Evolutionary conservation across 148 eudicot species (phyloP).

Genomic region (Hydrangea macrophylla): DNA sequence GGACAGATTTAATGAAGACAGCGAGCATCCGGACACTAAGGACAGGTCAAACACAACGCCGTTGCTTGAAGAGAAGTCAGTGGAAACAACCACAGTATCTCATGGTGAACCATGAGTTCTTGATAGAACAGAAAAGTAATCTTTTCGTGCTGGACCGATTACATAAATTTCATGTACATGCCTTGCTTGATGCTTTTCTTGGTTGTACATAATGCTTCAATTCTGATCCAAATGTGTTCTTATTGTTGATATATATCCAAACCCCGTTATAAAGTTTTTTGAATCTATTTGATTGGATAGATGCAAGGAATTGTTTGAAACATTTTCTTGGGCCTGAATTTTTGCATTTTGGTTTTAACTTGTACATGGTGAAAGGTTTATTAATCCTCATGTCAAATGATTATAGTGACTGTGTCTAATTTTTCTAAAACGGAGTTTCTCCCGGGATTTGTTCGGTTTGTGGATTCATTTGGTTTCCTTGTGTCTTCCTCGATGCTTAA

Average conservation of each 20-base stretch:
- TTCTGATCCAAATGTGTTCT: not conserved
- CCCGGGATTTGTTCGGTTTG: no score
- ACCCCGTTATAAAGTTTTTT: not conserved
- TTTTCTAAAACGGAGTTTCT: no score
- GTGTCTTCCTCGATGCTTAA: no score
- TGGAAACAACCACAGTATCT: slow-evolving; percentile 19
- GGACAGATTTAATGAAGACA: slow-evolving; percentile 53
- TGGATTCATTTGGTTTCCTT: no score
- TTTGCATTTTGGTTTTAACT: no score
- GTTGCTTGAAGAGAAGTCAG: slow-evolving; percentile 37
- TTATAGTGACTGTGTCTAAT: no score
- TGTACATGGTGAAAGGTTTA: no score
- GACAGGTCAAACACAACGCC: slow-evolving; percentile 38
- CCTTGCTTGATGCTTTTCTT: slow-evolving; percentile 3
- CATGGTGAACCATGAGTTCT: slow-evolving; percentile 8
- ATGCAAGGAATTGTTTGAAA: not conserved
- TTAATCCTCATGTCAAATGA: no score
- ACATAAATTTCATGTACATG: not conserved
- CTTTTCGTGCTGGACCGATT: not conserved
- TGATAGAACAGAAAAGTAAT: not conserved
- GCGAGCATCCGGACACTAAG: slow-evolving; percentile 16
- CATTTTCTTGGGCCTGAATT: not conserved
- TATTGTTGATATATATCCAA: not conserved
- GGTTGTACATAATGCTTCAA: not conserved
- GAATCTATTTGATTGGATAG: not conserved